Conservation (phyloP, 345 rosid species). For the Psidium guajava region DNA sequence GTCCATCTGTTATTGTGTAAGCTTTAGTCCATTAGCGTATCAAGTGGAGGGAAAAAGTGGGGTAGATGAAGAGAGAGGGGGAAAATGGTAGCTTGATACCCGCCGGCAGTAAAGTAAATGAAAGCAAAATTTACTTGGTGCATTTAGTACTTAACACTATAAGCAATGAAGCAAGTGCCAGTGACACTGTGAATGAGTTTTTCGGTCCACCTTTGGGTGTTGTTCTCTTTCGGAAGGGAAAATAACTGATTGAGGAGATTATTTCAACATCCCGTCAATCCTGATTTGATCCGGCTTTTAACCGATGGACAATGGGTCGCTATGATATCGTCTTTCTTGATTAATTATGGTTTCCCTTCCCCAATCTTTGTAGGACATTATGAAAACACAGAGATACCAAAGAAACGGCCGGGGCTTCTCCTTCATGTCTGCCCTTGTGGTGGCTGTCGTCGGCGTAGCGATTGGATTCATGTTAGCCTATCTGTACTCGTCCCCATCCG, state of each 20-base stretch:
- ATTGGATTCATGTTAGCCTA: background rate
- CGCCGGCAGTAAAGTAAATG: background rate
- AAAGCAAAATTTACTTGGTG: background rate
- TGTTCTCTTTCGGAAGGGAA: background rate
- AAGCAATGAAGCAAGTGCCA: background rate
- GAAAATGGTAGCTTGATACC: background rate
- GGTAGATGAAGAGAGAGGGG: background rate
- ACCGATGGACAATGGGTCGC: background rate
- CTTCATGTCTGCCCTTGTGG: constrained; percentile 43
- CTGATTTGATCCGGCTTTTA: background rate
- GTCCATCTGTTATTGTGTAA: background rate
- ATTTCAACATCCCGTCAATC: background rate
- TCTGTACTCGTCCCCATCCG: background rate
- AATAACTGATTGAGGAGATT: background rate
- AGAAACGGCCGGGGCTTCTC: constrained; percentile 45
- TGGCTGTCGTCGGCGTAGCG: constrained; percentile 7
- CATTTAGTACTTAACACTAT: background rate
- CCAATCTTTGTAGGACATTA: constrained; percentile 29
- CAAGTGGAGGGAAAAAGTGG: background rate
- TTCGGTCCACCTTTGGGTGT: background rate
- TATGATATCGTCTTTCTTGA: background rate
- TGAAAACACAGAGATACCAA: constrained; percentile 43
- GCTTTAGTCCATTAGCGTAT: background rate
- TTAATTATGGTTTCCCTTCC: background rate
- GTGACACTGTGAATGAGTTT: background rate